Conservation (phyloP, 768 basidiomycete genomes). For the Rhizopogon sp. region DNA sequence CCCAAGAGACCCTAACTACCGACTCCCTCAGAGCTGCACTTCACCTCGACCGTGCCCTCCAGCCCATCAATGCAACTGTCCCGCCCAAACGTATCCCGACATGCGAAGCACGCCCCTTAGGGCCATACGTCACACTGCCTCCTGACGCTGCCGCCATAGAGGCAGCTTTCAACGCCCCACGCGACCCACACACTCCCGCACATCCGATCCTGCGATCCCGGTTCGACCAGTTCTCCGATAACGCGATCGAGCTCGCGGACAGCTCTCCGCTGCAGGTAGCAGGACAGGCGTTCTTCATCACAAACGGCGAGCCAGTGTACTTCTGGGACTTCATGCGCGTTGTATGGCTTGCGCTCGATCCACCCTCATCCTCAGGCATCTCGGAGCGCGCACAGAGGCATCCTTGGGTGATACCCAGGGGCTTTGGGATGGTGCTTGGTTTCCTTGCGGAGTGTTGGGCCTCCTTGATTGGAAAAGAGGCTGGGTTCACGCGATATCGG, state of each 20-base stretch:
- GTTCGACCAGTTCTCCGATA: slow-evolving; percentile 74
- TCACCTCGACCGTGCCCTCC: slow-evolving; percentile 46
- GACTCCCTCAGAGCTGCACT: slow-evolving; percentile 30
- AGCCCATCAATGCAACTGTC: slow-evolving; percentile 59
- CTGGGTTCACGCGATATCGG: slow-evolving; percentile 81
- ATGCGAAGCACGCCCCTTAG: slow-evolving; percentile 73
- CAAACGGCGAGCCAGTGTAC: slow-evolving; percentile 92
- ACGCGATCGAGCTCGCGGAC: slow-evolving; percentile 46
- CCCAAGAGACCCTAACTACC: slow-evolving; percentile 6
- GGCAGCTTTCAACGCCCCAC: slow-evolving; percentile 48
- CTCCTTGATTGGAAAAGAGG: slow-evolving; percentile 70
- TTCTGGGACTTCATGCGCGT: slow-evolving; percentile 92
- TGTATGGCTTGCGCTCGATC: slow-evolving; percentile 71
- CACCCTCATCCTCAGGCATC: slow-evolving; percentile 39
- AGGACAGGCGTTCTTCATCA: slow-evolving; percentile 94
- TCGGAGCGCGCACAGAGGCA: slow-evolving; percentile 33
- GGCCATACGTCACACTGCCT: slow-evolving; percentile 67
- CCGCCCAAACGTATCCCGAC: slow-evolving; percentile 71
- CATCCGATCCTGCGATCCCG: slow-evolving; percentile 67
- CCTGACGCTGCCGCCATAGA: slow-evolving; percentile 53
- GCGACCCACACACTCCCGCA: slow-evolving; percentile 28
- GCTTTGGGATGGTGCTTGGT: slow-evolving; percentile 68
- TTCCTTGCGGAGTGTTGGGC: slow-evolving; percentile 68
- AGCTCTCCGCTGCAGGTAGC: slow-evolving; percentile 71
- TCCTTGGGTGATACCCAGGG: slow-evolving; percentile 48